Percentiles rank a stretch among this genome's conserved stretches.
Evolutionary conservation across 768 basidiomycete species (phyloP).

Genomic region (Galerina sulciceps): DNA sequence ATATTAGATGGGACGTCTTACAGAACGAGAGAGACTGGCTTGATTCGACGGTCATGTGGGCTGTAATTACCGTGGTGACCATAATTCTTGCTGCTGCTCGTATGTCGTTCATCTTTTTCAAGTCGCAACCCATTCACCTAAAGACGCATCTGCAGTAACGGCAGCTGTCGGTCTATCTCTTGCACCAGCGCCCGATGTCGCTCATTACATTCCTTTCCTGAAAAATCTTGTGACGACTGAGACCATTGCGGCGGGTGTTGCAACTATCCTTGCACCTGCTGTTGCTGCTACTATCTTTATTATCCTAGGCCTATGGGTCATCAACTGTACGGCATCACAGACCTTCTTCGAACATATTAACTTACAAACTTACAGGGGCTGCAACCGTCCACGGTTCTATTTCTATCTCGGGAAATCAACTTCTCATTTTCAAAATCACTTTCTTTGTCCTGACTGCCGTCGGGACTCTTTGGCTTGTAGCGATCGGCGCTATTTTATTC

Average conservation of each 20-base stretch:
- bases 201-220: constrained; percentile 73
- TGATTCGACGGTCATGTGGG: constrained; percentile 60
- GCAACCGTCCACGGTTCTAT: constrained; percentile 57
- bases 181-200: constrained; percentile 71
- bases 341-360: constrained; percentile 1
- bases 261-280: constrained; percentile 70
- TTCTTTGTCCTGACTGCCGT: constrained; percentile 62
- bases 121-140: constrained; percentile 7
- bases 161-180: constrained; percentile 72
- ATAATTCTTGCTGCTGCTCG: constrained; percentile 60
- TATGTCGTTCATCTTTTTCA: constrained; percentile 42
- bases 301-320: constrained; percentile 49
- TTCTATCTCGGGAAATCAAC: constrained; percentile 65
- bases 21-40: constrained; percentile 57
- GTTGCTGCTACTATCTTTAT: constrained; percentile 65
- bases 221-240: constrained; percentile 50
- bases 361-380: constrained; percentile 43
- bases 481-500: constrained; percentile 73
- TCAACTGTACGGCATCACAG: constrained; percentile 54
- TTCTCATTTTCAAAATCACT: constrained; percentile 64
- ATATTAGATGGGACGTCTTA: constrained; percentile 80
- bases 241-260: constrained; percentile 62
- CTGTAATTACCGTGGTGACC: constrained; percentile 50
- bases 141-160: constrained; percentile 50
- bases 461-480: constrained; percentile 63